phyloP scores from a whole-genome alignment of 2,329 filamentous ascomycete species.

The Hirsutella minnesotensis region DNA sequence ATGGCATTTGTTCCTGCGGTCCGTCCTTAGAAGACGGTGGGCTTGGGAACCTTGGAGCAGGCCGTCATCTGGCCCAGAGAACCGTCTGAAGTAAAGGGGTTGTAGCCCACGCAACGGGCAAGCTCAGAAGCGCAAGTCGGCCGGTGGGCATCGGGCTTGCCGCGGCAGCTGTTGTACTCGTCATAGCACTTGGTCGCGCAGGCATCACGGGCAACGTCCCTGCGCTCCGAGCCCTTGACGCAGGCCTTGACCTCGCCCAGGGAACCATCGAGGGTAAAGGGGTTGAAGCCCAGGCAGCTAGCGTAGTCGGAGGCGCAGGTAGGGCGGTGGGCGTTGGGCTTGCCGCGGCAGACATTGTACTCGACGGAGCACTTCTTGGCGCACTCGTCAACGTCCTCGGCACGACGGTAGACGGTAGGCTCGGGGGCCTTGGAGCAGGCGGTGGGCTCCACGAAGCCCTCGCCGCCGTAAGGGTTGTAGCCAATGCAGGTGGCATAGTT shows the following conservation, averaged over 20 bases:
- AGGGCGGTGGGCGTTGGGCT: conserved; percentile 8
- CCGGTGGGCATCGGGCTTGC: conserved; percentile 9
- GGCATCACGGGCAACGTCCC: no score
- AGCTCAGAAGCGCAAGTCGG: conserved; percentile 11
- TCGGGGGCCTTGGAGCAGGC: conserved; percentile 4
- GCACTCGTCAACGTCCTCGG: conserved; percentile 4
- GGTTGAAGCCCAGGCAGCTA: conserved; percentile 14
- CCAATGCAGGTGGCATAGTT: conserved; percentile 12
- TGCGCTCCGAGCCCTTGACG: not conserved
- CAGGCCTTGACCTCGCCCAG: conserved; percentile 10
- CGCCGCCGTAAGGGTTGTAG: conserved; percentile 10
- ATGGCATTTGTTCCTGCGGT: no score
- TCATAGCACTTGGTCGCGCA: conserved; percentile 6
- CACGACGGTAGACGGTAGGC: not conserved
- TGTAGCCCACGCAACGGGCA: conserved; percentile 12
- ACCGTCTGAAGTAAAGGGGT: conserved; percentile 8
- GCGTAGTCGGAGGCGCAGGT: conserved; percentile 12
- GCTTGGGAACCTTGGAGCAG: conserved; percentile 2
- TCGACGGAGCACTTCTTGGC: conserved; percentile 7
- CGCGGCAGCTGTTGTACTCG: conserved; percentile 9
- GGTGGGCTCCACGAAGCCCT: conserved; percentile 7
- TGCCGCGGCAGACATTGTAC: conserved; percentile 10
- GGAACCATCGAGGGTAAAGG: conserved; percentile 7
- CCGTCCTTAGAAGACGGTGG: not conserved
- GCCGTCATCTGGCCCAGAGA: conserved; percentile 1